Percentiles rank a stretch among this genome's conserved stretches.
These are phyloP conservation scores for Onygenales sp. DNA, from an alignment of 2,329 filamentous ascomycete genomes.

Conservation along the genomic window DNA sequence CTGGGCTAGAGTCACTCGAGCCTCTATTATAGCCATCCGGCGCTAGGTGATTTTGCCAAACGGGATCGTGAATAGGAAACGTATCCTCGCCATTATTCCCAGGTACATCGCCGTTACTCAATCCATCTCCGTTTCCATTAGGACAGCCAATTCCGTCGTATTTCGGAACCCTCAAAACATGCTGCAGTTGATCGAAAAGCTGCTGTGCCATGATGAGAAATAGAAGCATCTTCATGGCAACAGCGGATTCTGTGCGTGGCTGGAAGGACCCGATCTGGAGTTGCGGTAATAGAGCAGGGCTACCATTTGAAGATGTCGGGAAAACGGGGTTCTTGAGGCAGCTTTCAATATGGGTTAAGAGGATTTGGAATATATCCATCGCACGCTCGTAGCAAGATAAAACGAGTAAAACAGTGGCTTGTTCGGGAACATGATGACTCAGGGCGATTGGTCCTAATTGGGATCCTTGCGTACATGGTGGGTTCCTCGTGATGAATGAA, in stretches of 20 bases:
- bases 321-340: background rate
- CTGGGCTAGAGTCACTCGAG: background rate
- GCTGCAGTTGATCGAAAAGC: background rate
- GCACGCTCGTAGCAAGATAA: background rate
- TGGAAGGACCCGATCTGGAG: background rate
- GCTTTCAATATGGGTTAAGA: background rate
- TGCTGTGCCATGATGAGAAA: background rate
- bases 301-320: background rate
- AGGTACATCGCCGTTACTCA: background rate
- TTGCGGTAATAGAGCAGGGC: background rate
- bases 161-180: background rate
- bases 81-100: background rate
- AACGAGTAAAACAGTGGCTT: background rate
- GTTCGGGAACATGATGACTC: background rate
- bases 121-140: background rate
- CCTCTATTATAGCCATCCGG: background rate
- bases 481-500: background rate
- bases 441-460: too few species aligned
- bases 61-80: background rate
- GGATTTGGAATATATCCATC: background rate
- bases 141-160: background rate
- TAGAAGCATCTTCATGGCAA: constrained; percentile 1
- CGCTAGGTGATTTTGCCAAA: background rate
- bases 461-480: background rate
- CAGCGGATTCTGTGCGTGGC: background rate